A percentile compares a stretch with the other conserved stretches of the same genome.
Evolutionary conservation across 257 asterid species (phyloP).

Genomic region (Cruciata laevipes): DNA sequence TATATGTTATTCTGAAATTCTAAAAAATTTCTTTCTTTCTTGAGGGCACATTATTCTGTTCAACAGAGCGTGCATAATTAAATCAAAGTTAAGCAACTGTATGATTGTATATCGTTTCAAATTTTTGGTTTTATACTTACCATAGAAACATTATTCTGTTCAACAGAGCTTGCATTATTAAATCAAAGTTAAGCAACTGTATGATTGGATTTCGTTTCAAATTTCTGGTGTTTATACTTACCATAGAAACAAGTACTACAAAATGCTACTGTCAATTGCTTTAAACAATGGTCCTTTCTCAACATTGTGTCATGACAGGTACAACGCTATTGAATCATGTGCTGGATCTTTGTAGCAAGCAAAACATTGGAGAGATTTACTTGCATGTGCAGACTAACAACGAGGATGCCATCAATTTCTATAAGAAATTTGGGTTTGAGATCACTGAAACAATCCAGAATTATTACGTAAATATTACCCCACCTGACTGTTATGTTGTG

Average conservation of each 20-base stretch:
- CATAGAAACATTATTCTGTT: neutral
- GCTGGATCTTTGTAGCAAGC: constrained; percentile 65
- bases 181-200: too few relatives aligned
- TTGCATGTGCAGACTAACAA: constrained; percentile 93
- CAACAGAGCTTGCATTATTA: too few relatives aligned
- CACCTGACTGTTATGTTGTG: constrained; percentile 81
- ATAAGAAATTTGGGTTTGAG: constrained; percentile 81
- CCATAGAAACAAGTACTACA: too few relatives aligned
- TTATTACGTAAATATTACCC: constrained; percentile 80
- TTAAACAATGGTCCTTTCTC: neutral
- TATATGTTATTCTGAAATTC: neutral
- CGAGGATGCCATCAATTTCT: constrained; percentile 87
- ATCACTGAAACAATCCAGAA: constrained; percentile 78
- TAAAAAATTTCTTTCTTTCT: neutral
- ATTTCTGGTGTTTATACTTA: too few relatives aligned
- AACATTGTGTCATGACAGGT: constrained; percentile 29
- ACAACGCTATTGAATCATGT: constrained; percentile 73
- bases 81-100: neutral
- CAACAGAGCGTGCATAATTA: neutral
- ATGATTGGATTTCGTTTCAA: neutral
- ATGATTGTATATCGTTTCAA: too few relatives aligned
- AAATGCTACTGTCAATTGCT: neutral
- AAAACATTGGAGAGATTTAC: constrained; percentile 78
- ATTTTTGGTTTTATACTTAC: too few relatives aligned
- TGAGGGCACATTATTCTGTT: neutral